These are phyloP conservation scores for Erythrophleum ivorense DNA, from an alignment of 331 rosid species.

Conservation along the genomic window DNA sequence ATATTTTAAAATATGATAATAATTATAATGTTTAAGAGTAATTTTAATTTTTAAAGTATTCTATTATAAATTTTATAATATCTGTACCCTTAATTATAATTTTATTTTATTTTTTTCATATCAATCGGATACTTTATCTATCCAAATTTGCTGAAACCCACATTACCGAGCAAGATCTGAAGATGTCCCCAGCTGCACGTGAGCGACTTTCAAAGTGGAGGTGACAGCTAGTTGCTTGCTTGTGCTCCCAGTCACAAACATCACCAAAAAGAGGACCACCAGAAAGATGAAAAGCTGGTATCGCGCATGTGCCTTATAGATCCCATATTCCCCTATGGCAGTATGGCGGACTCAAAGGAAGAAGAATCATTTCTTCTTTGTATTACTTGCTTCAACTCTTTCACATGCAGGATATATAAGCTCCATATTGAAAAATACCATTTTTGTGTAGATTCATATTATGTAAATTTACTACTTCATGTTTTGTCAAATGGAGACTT, in stretches of 20 bases:
- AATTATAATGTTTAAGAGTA: too few relatives aligned
- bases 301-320: not conserved
- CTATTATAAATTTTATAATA: too few relatives aligned
- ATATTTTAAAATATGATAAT: too few relatives aligned
- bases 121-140: too few relatives aligned
- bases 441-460: too few relatives aligned
- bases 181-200: conserved; percentile 4
- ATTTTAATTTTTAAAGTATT: too few relatives aligned
- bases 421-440: too few relatives aligned
- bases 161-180: not conserved
- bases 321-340: not conserved
- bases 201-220: conserved; percentile 7
- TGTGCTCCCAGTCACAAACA: not conserved
- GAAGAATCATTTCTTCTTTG: not conserved
- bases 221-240: conserved; percentile 7
- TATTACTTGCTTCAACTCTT: too few relatives aligned
- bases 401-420: not conserved
- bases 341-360: not conserved
- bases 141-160: not conserved
- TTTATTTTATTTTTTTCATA: too few relatives aligned
- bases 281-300: not conserved
- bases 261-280: conserved; percentile 1
- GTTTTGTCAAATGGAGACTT: too few relatives aligned
- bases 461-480: too few relatives aligned
- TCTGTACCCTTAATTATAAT: too few relatives aligned